Evolutionary conservation across 441 rosid species (phyloP).

Genomic region (Syzygium syzygioides): DNA sequence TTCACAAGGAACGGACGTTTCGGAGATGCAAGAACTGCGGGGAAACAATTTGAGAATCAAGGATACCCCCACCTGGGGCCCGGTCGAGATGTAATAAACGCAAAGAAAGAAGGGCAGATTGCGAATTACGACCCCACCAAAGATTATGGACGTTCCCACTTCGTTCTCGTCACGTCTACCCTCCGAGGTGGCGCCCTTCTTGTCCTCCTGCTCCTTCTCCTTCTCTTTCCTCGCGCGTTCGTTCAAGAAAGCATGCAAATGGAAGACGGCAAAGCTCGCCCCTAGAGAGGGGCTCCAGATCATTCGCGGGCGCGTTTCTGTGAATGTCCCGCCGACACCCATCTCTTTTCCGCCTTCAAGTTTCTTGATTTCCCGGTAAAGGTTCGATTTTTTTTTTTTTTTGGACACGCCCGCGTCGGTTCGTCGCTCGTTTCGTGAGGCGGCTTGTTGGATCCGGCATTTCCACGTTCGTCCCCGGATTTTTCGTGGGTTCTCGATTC

Average conservation of each 20-base stretch:
- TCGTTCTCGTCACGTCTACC: conserved; percentile 23
- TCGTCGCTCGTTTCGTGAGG: neutral
- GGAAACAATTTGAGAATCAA: neutral
- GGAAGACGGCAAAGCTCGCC: neutral
- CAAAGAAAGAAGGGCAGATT: neutral
- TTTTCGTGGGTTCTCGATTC: neutral
- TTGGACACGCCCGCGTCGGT: neutral
- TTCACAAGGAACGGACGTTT: neutral
- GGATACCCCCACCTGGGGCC: neutral
- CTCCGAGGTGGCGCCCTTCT: conserved; percentile 4
- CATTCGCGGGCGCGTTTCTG: neutral
- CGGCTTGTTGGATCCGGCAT: neutral
- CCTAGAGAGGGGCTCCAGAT: neutral
- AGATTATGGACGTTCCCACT: conserved; percentile 15
- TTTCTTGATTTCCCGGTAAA: neutral
- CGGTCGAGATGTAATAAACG: neutral
- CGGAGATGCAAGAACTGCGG: neutral
- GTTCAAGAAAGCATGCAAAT: conserved; percentile 12
- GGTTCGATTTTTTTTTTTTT: neutral
- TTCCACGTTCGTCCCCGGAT: neutral
- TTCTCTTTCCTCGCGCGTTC: conserved; percentile 4
- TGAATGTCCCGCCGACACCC: neutral
- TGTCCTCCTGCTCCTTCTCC: neutral
- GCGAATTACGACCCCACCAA: neutral
- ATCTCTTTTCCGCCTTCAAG: neutral